Conservation (phyloP, 192 early-diverging fungal genomes). For the Endogone sp. region DNA sequence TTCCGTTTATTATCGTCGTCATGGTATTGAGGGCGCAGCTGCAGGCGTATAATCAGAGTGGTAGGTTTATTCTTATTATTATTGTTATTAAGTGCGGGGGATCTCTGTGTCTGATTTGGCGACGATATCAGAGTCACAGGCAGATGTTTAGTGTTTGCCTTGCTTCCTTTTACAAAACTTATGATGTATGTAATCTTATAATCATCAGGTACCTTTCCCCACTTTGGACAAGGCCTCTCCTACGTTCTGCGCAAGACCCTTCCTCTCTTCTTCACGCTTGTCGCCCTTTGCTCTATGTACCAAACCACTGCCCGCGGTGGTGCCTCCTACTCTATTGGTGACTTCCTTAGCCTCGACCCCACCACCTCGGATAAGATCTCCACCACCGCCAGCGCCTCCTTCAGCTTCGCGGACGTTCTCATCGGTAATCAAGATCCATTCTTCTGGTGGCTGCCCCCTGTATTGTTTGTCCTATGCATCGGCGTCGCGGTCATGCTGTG, state of each 20-base stretch:
- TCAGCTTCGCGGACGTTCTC: slow-evolving; percentile 35
- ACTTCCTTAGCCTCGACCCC: slow-evolving; percentile 20
- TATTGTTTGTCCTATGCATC: slow-evolving; percentile 40
- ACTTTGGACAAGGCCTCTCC: slow-evolving; percentile 34
- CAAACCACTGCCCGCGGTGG: slow-evolving; percentile 27
- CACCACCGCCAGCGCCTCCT: slow-evolving; percentile 8
- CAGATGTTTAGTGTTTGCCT: too few species aligned
- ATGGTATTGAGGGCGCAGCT: slow-evolving; percentile 44
- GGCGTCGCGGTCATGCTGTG: slow-evolving; percentile 38
- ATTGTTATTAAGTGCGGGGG: too few species aligned
- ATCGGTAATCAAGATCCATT: slow-evolving; percentile 45
- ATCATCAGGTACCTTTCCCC: slow-evolving; percentile 27
- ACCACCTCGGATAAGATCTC: slow-evolving; percentile 5
- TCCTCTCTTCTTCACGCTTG: slow-evolving; percentile 25
- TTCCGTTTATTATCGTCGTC: slow-evolving; percentile 62
- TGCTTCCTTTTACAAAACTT: too few species aligned
- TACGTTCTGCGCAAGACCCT: slow-evolving; percentile 28
- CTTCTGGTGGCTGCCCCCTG: slow-evolving; percentile 47
- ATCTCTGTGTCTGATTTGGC: too few species aligned
- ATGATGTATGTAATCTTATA: not conserved
- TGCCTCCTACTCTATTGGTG: slow-evolving; percentile 10
- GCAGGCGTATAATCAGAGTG: slow-evolving; percentile 7
- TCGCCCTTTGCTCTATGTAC: slow-evolving; percentile 26
- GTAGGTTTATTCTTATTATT: not conserved
- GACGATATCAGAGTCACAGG: too few species aligned